Conservation (phyloP, 306 rosid genomes). For the Ochetophila trinervis region DNA sequence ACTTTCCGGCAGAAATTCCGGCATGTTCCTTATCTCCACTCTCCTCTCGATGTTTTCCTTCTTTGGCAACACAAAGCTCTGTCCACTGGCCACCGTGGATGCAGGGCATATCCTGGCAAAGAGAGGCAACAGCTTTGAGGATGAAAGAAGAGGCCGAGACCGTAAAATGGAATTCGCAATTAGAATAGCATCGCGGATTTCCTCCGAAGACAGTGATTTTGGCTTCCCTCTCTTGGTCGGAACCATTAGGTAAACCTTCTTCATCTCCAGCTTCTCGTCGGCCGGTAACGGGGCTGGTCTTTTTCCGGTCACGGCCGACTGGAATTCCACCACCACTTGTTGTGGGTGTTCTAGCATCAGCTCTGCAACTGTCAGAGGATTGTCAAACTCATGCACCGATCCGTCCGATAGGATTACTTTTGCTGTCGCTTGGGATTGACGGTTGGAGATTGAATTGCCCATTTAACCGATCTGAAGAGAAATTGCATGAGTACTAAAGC, state of each 20-base stretch:
- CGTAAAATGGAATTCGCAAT: conserved; percentile 36
- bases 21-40: conserved; percentile 13
- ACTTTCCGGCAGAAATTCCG: conserved; percentile 40
- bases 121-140: conserved; percentile 49
- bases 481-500: background rate
- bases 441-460: conserved; percentile 59
- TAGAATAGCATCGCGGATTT: conserved; percentile 39
- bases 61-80: conserved; percentile 17
- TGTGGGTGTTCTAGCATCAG: conserved; percentile 83
- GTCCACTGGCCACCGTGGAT: conserved; percentile 4
- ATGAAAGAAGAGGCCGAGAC: conserved; percentile 29
- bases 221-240: conserved; percentile 77
- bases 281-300: conserved; percentile 66
- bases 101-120: conserved; percentile 43
- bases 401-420: conserved; percentile 65
- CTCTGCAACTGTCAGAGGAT: conserved; percentile 65
- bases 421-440: conserved; percentile 20
- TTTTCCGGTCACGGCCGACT: conserved; percentile 38
- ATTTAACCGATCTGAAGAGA: conserved; percentile 16
- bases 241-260: conserved; percentile 61
- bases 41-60: conserved; percentile 12
- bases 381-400: conserved; percentile 52
- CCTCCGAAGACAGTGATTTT: conserved; percentile 39
- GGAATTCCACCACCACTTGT: conserved; percentile 75
- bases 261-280: conserved; percentile 52